Evolutionary conservation across 495 filamentous ascomycete genomes (phyloP), one percentile per base, ranked within the genome.

Genomic region (Articulospora tetracladia): DNA sequence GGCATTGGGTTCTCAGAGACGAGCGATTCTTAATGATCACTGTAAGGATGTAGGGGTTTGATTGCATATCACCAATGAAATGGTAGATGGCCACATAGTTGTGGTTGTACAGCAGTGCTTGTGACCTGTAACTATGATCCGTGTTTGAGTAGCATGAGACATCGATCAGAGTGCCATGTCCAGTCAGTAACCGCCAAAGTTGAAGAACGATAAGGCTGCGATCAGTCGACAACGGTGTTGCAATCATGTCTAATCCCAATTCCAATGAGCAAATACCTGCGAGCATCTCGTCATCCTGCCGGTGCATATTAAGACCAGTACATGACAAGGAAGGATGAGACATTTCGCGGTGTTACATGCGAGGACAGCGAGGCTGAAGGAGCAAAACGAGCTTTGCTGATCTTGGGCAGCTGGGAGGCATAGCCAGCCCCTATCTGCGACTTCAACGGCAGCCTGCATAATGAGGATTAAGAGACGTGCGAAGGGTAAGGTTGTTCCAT

Each of bases 1-100:
- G 61, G 65, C 59, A 61, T 63, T 60, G 58, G 61, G 60, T 22
- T 55, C 39, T 61, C 28, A 57, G 19, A 59, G 52, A 60, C 32
- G 34, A 62, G 51, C 39, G 59, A 27, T 44, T 44, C 39, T 44
- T 44, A 12, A 44, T 19, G 46, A 51, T 61, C 36, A 63, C 53
- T 58, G 54, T 63, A 59, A 53, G 47, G n/a, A 58, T 39, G 24
- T 53, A 39, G n/a, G 57, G 60, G 27, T 20, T 61, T 59, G 55
- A 47, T 62, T 63, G 50, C 58, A 66, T 58, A 63, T 53, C 41
- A 46, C 34, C 22, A 27, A 58, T 47, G 26, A 44, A 26, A 24
- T 34, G 41, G 26, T 25, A 46, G 39, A 44, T 39, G 34, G 24
- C 23, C 19, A 49, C 2, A 27, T 23, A 23, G 0, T 1, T 49